Evolutionary conservation across 192 early-diverging fungal species (phyloP).

Genomic region (Backusella tuberculispora): DNA sequence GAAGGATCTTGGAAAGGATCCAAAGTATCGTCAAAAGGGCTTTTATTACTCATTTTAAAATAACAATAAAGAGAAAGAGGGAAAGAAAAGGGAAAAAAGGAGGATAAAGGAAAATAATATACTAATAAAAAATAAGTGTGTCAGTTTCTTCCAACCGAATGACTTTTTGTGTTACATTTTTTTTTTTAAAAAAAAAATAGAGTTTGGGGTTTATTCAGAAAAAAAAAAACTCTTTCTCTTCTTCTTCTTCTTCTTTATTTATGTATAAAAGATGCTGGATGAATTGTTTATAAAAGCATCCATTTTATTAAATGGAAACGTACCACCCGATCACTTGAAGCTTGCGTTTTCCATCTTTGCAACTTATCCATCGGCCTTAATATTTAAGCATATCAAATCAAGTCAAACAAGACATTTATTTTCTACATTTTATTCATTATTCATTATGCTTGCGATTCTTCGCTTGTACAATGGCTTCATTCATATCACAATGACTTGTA

Average conservation of each 20-base stretch:
- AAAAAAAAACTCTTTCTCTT: background rate
- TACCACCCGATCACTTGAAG: conserved; percentile 62
- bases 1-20: conserved; percentile 50
- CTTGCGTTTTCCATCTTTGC: conserved; percentile 57
- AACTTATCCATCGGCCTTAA: conserved; percentile 61
- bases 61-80: background rate
- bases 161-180: conserved; percentile 5
- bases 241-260: background rate
- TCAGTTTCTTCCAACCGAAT: background rate
- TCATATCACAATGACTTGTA: conserved; percentile 39
- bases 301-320: conserved; percentile 20
- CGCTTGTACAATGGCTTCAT: conserved; percentile 59
- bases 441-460: conserved; percentile 48
- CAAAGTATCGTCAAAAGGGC: conserved; percentile 40
- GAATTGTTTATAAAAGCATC: background rate
- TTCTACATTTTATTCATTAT: background rate
- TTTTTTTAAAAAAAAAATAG: background rate
- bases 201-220: no score
- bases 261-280: background rate
- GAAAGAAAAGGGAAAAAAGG: background rate
- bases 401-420: background rate
- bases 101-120: background rate
- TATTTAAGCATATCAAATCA: conserved; percentile 31
- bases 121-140: background rate
- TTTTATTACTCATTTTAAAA: background rate